Base-by-base conservation (phyloP, 352 stramenopile genomes). In the Phytophthora uliginosa region DNA sequence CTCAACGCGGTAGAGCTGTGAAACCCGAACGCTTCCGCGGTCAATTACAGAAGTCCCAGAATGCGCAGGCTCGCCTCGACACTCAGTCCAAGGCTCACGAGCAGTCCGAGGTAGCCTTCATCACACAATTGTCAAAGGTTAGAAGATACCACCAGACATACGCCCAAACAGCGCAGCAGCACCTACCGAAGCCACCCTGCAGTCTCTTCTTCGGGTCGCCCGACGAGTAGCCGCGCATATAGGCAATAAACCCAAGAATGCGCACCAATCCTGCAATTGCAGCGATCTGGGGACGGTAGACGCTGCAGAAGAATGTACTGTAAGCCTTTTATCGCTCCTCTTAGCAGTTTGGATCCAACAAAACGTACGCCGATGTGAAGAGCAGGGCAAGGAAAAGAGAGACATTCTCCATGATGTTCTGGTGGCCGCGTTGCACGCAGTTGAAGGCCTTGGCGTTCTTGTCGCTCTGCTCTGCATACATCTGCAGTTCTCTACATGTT, bases 341-440 rank as follows among this genome's bases (percentile, higher is more conserved):
- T 10, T 50, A 3, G 42, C 42, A 50, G 42, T 15, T 7, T 18
- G 36, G 12, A 15, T 12, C 2, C 42, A 50, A 22, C 17, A 10
- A 50, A 31, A 86, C 85, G 38, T 85, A 93, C 84, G 77, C 58
- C 12, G 84, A 92, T 10, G 83, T 84, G 52, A 90, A 54, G 20
- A 92, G 74, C 57, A 94, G 59, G 0, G 65, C 59, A 24, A 95
- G 69, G 59, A 91, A 95, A 1, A 84, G 59, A 2, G 91, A 88
- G 52, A 94, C 84, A 59, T 96, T 97, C 79, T 98, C 94, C 47
- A 98, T 79, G 50, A 97, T 74, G 71, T 98, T 96, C 77, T 98
- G 95, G 82, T 98, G 94, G 26, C 84, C 89, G 51, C 95, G 84
- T 77, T 98, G 95, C 60, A 98, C 78, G 62, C 91, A 97, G 83